phyloP scores from a whole-genome alignment of 1,139 yeast genomes.

The Blastobotrys serpentis region DNA sequence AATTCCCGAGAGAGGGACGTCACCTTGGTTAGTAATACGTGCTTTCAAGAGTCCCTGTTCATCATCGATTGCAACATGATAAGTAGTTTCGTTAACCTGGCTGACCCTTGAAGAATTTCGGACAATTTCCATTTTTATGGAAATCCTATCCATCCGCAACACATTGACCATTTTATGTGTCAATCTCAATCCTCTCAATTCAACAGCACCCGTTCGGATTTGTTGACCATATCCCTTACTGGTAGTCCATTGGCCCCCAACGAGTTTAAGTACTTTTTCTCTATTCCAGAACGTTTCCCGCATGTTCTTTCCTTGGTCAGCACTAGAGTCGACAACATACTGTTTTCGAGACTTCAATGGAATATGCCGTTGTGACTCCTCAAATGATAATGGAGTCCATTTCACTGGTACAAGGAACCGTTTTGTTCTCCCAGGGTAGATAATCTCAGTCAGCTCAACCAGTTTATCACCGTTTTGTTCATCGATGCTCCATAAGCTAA shows the following conservation, averaged over 20 bases:
- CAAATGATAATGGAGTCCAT: constrained; percentile 48
- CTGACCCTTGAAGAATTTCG: constrained; percentile 21
- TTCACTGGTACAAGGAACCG: constrained; percentile 70
- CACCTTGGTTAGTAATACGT: constrained; percentile 30
- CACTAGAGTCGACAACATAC: constrained; percentile 60
- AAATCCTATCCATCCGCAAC: constrained; percentile 50
- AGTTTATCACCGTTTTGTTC: constrained; percentile 26
- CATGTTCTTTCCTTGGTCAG: constrained; percentile 52
- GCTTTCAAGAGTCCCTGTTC: constrained; percentile 26
- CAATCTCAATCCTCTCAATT: constrained; percentile 63
- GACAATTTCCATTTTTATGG: constrained; percentile 38
- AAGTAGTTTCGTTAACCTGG: constrained; percentile 20
- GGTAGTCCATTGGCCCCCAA: constrained; percentile 64
- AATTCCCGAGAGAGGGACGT: constrained; percentile 49
- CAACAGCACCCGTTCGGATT: constrained; percentile 55
- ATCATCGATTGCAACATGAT: constrained; percentile 28
- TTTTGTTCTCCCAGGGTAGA: constrained; percentile 53
- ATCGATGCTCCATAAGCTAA: constrained; percentile 38
- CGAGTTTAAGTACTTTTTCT: constrained; percentile 54
- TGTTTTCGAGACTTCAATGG: constrained; percentile 73
- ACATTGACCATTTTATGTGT: constrained; percentile 45
- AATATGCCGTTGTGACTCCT: constrained; percentile 51
- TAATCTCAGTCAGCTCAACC: constrained; percentile 30
- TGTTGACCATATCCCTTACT: constrained; percentile 13
- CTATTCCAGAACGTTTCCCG: constrained; percentile 80